Percentiles rank a stretch among this genome's conserved stretches.
These are phyloP conservation scores for Cyberlindnera sargentensis DNA, from an alignment of 805 yeast genomes.

Conservation along the genomic window DNA sequence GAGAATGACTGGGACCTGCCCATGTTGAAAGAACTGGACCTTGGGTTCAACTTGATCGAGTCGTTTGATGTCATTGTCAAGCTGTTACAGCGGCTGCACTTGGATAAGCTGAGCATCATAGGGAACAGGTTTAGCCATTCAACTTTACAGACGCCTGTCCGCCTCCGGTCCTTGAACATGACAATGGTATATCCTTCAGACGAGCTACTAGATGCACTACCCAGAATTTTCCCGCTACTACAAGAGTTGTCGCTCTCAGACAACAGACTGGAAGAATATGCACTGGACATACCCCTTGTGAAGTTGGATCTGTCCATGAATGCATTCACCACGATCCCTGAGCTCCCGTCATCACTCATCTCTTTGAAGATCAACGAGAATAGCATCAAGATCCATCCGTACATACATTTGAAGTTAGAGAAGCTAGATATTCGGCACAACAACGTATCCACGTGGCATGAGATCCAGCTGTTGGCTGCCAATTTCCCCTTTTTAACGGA, in stretches of 20 bases:
- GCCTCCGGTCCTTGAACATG: slow-evolving; percentile 18
- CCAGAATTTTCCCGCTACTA: slow-evolving; percentile 31
- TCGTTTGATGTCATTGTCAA: slow-evolving; percentile 32
- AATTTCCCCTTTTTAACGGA: slow-evolving; percentile 36
- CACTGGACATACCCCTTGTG: background rate
- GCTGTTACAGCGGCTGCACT: slow-evolving; percentile 28
- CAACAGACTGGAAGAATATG: slow-evolving; percentile 16
- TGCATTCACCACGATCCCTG: slow-evolving; percentile 10
- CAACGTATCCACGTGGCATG: slow-evolving; percentile 37
- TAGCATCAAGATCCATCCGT: slow-evolving; percentile 22
- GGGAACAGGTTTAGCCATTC: slow-evolving; percentile 38
- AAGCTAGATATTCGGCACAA: slow-evolving; percentile 49
- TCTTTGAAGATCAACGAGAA: slow-evolving; percentile 11
- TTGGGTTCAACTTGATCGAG: slow-evolving; percentile 52
- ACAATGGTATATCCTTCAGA: slow-evolving; percentile 14
- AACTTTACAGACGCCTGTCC: background rate
- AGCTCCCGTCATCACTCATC: slow-evolving; percentile 1
- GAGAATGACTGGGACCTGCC: slow-evolving; percentile 16
- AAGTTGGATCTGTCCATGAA: slow-evolving; percentile 9
- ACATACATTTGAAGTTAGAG: slow-evolving; percentile 9
- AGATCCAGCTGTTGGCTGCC: slow-evolving; percentile 36
- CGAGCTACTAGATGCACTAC: slow-evolving; percentile 7
- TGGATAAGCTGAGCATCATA: slow-evolving; percentile 42
- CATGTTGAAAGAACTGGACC: slow-evolving; percentile 42
- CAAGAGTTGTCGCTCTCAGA: slow-evolving; percentile 22